phyloP scores from a whole-genome alignment of 768 basidiomycete species.

The Trametes elegans region DNA sequence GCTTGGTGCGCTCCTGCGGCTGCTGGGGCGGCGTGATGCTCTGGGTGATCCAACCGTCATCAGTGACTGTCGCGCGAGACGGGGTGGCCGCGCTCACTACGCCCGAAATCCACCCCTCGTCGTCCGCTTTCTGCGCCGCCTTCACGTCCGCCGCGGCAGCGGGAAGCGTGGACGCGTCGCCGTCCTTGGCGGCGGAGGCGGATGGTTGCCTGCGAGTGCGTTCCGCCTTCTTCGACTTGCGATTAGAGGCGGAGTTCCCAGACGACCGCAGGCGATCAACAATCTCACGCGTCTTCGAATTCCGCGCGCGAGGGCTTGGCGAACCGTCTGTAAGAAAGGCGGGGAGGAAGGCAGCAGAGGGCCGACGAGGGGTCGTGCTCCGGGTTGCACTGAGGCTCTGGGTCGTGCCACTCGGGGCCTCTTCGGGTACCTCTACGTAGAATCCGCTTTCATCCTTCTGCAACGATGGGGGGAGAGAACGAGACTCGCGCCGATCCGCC shows the following conservation, averaged over 20 bases:
- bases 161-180: neutral
- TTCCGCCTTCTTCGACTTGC: slow-evolving; percentile 17
- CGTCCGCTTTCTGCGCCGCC: too few relatives aligned
- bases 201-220: slow-evolving; percentile 4
- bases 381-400: slow-evolving; percentile 29
- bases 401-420: neutral
- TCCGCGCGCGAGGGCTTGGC: slow-evolving; percentile 33
- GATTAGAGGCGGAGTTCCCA: slow-evolving; percentile 13
- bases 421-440: slow-evolving; percentile 37
- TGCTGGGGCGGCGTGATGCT: neutral
- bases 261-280: slow-evolving; percentile 51
- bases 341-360: slow-evolving; percentile 41
- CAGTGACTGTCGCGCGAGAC: slow-evolving; percentile 2
- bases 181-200: slow-evolving; percentile 1
- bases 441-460: slow-evolving; percentile 56
- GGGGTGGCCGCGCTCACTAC: slow-evolving; percentile 15
- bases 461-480: slow-evolving; percentile 36
- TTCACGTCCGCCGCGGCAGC: too few relatives aligned
- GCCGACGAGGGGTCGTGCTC: slow-evolving; percentile 31
- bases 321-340: slow-evolving; percentile 45
- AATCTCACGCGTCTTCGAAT: slow-evolving; percentile 59
- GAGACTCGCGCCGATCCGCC: slow-evolving; percentile 25
- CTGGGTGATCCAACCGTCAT: slow-evolving; percentile 28
- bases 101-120: slow-evolving; percentile 27
- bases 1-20: neutral